Conservation (phyloP, 768 basidiomycete genomes). For the Podaxis sp. region DNA sequence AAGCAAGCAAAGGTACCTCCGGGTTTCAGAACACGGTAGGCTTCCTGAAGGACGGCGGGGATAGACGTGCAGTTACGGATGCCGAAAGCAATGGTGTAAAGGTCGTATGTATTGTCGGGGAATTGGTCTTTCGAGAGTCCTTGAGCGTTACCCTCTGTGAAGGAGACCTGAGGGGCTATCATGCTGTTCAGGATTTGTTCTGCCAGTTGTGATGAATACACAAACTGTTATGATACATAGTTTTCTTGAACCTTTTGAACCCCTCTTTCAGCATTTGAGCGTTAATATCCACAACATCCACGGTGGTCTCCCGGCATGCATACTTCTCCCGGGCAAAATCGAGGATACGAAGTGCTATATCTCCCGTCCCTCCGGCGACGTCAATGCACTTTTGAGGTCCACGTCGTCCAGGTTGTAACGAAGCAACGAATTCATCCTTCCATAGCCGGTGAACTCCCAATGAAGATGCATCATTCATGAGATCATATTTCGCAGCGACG, state of each 20-base stretch:
- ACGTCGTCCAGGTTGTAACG: constrained; percentile 72
- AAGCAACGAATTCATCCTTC: constrained; percentile 88
- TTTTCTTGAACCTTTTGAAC: constrained; percentile 86
- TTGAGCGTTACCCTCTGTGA: constrained; percentile 94
- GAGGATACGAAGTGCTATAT: constrained; percentile 92
- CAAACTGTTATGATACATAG: constrained; percentile 97
- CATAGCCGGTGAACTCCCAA: constrained; percentile 94
- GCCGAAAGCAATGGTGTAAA: constrained; percentile 98
- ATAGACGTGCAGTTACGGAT: constrained; percentile 97
- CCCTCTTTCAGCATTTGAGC: constrained; percentile 95
- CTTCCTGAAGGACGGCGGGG: constrained; percentile 83
- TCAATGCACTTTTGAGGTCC: constrained; percentile 85
- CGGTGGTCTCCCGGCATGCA: constrained; percentile 85
- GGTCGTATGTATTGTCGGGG: constrained; percentile 80
- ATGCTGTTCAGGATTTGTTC: constrained; percentile 9
- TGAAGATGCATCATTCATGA: constrained; percentile 99
- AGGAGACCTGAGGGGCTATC: constrained; percentile 87
- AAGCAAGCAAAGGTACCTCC: constrained; percentile 95
- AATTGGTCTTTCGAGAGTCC: constrained; percentile 66
- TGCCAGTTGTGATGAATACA: constrained; percentile 13
- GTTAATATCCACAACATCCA: constrained; percentile 94
- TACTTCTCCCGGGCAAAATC: constrained; percentile 89
- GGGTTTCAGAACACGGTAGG: constrained; percentile 92
- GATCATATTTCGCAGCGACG: constrained; percentile 92
- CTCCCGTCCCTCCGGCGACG: constrained; percentile 96